Evolutionary conservation across 177 flowering plant genomes (phyloP), one percentile per base, ranked within the genome.

Genomic region (Vitis hybrid): DNA sequence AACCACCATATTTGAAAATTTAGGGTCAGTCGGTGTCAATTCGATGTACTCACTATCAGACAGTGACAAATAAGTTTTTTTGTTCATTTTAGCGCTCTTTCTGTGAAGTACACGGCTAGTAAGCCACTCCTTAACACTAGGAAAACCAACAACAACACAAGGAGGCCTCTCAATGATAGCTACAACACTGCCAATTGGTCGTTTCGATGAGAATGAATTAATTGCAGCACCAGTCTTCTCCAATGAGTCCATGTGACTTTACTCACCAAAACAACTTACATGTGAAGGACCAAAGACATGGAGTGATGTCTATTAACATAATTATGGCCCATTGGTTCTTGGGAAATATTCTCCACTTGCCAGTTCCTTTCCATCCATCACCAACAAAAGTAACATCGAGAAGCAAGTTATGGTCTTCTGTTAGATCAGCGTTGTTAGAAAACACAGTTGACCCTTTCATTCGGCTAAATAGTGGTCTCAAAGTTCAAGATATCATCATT

Each of bases 131-230:
- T 81, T 86, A 31, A 83, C 79, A 83, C 80, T 77, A 39, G 93
- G 90, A 80, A 80, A 85, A 63, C 99, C 98, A 76, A 93, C 87
- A 73, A 96, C 66, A 71, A 85, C 80, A 67, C 98, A 89, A 69
- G 73, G 82, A 67, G 98, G 93, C 62, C 64, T 84, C 70, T 89
- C 84, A 72, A 92, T 62, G 51, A 96, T 79, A 11, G 90, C 86
- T 26, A 96, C 83, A 57, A 96, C 97, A 67, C 70, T 83, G 14
- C 99, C 99, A 33, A 98, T 91, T 33, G 99, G 97, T 29, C 97
- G 75, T 79, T 87, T 96, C 26, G 75, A 79, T 26, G 97, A 97
- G 62, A 66, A 79, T 56, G 83, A 72, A 72, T 69, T 79, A 58
- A 87, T 31, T 51, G 74, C 19, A 51, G 86, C 77, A 77, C 85